These are phyloP conservation scores for Xylariales sp. DNA, from an alignment of 2,329 filamentous ascomycete genomes.

Conservation along the genomic window DNA sequence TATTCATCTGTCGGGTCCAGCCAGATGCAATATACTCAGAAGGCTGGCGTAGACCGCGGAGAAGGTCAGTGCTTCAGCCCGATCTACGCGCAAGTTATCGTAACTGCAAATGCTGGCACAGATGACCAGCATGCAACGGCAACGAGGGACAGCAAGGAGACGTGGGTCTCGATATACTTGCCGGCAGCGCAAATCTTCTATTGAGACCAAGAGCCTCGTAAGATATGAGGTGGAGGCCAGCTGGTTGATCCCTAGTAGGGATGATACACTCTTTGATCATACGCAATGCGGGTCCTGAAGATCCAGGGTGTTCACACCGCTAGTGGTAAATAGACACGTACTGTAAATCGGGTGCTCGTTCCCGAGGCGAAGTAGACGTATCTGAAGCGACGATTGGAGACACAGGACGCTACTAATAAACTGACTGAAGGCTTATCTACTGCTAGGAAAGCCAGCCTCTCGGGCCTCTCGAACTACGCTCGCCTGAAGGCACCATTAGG, in stretches of 20 bases:
- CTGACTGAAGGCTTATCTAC: too few relatives aligned
- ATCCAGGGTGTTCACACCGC: conserved; percentile 13
- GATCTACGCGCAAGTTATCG: conserved; percentile 12
- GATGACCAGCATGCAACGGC: conserved; percentile 15
- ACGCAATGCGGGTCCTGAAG: conserved; percentile 7
- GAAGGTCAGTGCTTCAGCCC: conserved; percentile 12
- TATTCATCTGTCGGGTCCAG: conserved; percentile 13
- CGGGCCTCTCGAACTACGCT: too few relatives aligned
- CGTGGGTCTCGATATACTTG: conserved; percentile 17
- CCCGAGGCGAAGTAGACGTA: conserved; percentile 8
- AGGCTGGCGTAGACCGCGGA: conserved; percentile 15
- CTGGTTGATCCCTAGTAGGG: conserved; percentile 14
- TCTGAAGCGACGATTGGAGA: too few relatives aligned
- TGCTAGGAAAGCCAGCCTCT: too few relatives aligned
- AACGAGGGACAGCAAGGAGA: conserved; percentile 12
- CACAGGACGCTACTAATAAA: too few relatives aligned
- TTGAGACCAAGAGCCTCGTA: conserved; percentile 12
- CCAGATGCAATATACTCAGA: conserved; percentile 16
- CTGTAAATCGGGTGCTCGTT: conserved; percentile 16
- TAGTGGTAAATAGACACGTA: conserved; percentile 6
- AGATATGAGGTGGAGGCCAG: conserved; percentile 11
- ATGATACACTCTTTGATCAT: conserved; percentile 12
- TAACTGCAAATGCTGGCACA: conserved; percentile 11
- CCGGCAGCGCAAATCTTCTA: conserved; percentile 13
- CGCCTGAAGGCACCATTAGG: too few relatives aligned